Evolutionary conservation across 2,329 filamentous ascomycete species (phyloP), one percentile per base, ranked within the genome.

Genomic region (Fusarium subtropicale): DNA sequence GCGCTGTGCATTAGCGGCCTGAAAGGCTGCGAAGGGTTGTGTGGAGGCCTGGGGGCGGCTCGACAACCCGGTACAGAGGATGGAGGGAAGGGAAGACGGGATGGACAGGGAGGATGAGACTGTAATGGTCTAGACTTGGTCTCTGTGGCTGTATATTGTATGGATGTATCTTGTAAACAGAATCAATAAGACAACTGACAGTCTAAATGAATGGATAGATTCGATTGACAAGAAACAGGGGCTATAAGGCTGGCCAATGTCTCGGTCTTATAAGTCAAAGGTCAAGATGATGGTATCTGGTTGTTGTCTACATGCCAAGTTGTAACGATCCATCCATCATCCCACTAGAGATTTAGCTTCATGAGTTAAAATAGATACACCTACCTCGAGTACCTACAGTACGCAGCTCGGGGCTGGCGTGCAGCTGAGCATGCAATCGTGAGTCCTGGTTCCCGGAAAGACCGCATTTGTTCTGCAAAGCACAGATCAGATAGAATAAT

Each of bases 1-100:
- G 66, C 56, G 65, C 71, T 73, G 47, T 73, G 71, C 71, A 73
- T 73, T 73, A 73, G 71, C 62, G 61, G 62, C 54, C 39, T 65
- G 48, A 22, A 31, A 58, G 57, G 47, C 42, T 48, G 30, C 41
- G 41, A n/a, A 30, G 41, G 41, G 38, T 33, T 55, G 60, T 24
- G 68, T 71, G 64, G 68, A 65, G 67, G 67, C 56, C 58, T 53
- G 56, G 48, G 47, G 44, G 39, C 51, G 54, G 67, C 55, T 68
- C 44, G 34, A 53, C 39, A 30, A 64, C 60, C 51, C 48, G 48
- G 48, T 41, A 52, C 48, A 41, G 33, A 28, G 22, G 31, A 61
- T 42, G 24, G 48, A 50, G 34, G 47, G 39, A 30, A 54, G 30
- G 38, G 26, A 26, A 45, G 46, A 44, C 46, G n/a, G 39, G 11